A percentile compares a stretch with the other conserved stretches of the same genome.
Conservation (phyloP, 768 basidiomycete species). For the Suillus discolor region DNA sequence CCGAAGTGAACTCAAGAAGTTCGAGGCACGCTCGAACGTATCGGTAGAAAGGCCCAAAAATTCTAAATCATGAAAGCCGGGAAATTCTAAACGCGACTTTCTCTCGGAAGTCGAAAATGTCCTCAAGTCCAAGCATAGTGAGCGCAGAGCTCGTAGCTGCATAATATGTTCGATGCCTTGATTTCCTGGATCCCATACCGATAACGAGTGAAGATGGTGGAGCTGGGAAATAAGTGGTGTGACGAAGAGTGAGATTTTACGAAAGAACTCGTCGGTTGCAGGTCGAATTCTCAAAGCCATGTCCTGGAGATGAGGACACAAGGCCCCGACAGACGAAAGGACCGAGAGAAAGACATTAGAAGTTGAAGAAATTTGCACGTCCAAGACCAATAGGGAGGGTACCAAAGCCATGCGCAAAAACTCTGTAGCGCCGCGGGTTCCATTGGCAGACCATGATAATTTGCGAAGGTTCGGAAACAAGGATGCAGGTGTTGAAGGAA, state of each 20-base stretch:
- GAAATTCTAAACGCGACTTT: not conserved
- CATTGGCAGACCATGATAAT: slow-evolving; percentile 25
- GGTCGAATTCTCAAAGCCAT: not conserved
- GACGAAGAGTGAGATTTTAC: not conserved
- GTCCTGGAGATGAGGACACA: not conserved
- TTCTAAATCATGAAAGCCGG: not conserved
- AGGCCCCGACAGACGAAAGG: not conserved
- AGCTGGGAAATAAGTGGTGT: not conserved
- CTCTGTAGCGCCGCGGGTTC: slow-evolving; percentile 21
- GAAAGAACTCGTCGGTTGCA: not conserved
- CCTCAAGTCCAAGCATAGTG: not conserved
- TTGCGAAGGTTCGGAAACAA: slow-evolving; percentile 27
- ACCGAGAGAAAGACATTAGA: not conserved
- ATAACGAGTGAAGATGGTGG: not conserved
- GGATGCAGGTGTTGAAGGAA: slow-evolving; percentile 14
- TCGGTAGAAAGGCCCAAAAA: not conserved
- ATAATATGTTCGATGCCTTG: not conserved
- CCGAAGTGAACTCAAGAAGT: not conserved
- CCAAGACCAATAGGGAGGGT: slow-evolving; percentile 13
- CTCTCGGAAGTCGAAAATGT: not conserved
- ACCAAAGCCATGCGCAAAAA: slow-evolving; percentile 28
- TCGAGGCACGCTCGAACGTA: not conserved
- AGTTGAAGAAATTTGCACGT: not conserved
- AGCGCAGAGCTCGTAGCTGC: not conserved
- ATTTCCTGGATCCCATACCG: not conserved